Evolutionary conservation across 345 rosid species (phyloP).

Genomic region (Litchi chinensis): DNA sequence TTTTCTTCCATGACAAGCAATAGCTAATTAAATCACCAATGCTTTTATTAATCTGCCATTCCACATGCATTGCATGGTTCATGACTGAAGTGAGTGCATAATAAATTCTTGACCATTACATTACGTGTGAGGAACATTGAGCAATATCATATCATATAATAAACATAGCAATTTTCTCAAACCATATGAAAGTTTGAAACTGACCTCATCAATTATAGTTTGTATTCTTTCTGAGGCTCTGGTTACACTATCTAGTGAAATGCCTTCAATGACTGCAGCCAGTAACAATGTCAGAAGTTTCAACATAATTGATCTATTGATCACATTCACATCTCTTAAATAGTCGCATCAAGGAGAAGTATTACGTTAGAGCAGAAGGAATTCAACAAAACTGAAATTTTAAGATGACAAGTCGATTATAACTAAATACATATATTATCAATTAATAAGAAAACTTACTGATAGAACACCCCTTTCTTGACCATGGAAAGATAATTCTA

Average conservation of each 20-base stretch:
- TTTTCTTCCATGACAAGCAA: not conserved
- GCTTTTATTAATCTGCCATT: not conserved
- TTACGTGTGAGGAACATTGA: not conserved
- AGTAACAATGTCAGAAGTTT: slow-evolving; percentile 18
- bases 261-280: slow-evolving; percentile 73
- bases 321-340: not conserved
- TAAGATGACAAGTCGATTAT: not conserved
- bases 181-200: slow-evolving; percentile 17
- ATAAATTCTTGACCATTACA: slow-evolving; percentile 3
- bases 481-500: slow-evolving; percentile 63
- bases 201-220: slow-evolving; percentile 65
- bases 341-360: not conserved
- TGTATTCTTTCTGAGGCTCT: slow-evolving; percentile 70
- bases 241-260: slow-evolving; percentile 58
- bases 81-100: not conserved
- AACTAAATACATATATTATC: not conserved
- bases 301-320: not conserved
- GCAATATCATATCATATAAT: not conserved
- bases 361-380: not conserved
- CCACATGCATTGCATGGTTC: not conserved
- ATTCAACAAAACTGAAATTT: not conserved
- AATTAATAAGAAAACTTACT: slow-evolving; percentile 44
- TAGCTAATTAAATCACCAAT: not conserved
- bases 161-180: slow-evolving; percentile 3
- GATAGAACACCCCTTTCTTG: slow-evolving; percentile 65